Base-by-base conservation (phyloP, 2,329 filamentous ascomycete genomes). In the Xylariaceae sp. region DNA sequence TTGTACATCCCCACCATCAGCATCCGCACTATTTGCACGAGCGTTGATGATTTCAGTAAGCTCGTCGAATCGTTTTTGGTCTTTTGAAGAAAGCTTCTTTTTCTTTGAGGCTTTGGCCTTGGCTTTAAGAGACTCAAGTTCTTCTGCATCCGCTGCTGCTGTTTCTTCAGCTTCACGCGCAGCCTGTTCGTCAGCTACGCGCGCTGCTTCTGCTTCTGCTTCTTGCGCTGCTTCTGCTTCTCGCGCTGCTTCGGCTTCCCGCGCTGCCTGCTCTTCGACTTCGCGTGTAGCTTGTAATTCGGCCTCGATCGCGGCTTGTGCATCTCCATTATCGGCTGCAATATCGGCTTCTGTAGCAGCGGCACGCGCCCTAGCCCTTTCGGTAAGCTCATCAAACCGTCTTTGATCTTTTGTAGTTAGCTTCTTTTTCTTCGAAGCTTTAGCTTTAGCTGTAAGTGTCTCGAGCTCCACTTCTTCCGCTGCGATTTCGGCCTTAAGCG, bases 331-430 rank as follows among this genome's bases (percentile, higher is more conserved):
- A 6, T 47, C 33, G 6, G 24, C 45, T 17, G 12, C 33, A 19
- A 24, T 21, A 36, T 51, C 29, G 44, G 71, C 71, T 5, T 69
- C 69, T 48, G 71, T 65, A 40, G 69, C 64, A 21, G 55, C 53
- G 19, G 60, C 58, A 46, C 60, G 60, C 9, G 47, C 43, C 14
- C 52, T 47, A 2, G 37, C 39, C 19, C 31, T 61, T 11, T 47
- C 51, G 1, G 8, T 34, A 26, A 64, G 60, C 19, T 60, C 56
- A 4, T 62, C 54, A 4, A 50, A n/a, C 34, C 57, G 53, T 4
- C 44, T 47, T 47, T 53, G 45, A 39, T 60, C 60, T n/a, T 49
- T 58, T 17, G 6, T 37, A 2, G 14, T 9, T 8, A 59, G n/a
- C 19, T 29, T 62, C 16, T 48, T 53, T 36, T 29, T 62, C 24